Evolutionary conservation across 2,329 filamentous ascomycete genomes (phyloP).

Genomic region (Bipolaris cookei): DNA sequence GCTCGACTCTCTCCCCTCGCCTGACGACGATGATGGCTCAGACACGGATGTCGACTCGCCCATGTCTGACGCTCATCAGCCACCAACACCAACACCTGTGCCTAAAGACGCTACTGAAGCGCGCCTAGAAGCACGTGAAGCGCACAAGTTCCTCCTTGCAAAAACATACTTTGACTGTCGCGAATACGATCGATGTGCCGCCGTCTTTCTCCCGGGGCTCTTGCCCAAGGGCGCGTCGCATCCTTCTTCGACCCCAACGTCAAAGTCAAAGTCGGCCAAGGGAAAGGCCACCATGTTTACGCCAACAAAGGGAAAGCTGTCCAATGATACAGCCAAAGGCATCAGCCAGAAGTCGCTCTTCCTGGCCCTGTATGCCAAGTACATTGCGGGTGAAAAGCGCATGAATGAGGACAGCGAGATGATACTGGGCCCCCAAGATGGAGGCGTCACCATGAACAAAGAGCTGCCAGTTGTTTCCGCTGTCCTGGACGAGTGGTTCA

Average conservation of each 20-base stretch:
- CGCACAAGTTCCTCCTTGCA: conserved; percentile 84
- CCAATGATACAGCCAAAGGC: conserved; percentile 50
- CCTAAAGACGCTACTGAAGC: conserved; percentile 73
- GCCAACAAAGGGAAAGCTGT: conserved; percentile 44
- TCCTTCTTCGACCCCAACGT: conserved; percentile 49
- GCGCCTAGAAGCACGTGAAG: conserved; percentile 76
- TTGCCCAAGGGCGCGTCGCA: conserved; percentile 70
- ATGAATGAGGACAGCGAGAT: conserved; percentile 97
- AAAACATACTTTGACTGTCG: conserved; percentile 95
- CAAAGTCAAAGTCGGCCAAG: conserved; percentile 56
- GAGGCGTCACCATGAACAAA: conserved; percentile 82
- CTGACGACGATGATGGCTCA: conserved; percentile 62
- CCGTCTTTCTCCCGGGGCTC: conserved; percentile 84
- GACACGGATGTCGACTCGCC: conserved; percentile 66
- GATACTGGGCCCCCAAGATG: conserved; percentile 91
- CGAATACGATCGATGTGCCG: conserved; percentile 91
- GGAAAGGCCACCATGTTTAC: conserved; percentile 61
- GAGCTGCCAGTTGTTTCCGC: conserved; percentile 78
- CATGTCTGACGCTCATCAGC: conserved; percentile 61
- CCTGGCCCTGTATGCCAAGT: conserved; percentile 88
- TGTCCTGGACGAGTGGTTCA: conserved; percentile 82
- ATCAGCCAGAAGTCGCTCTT: conserved; percentile 93
- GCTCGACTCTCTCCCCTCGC: conserved; percentile 75
- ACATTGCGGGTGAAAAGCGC: conserved; percentile 91
- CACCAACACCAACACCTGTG: conserved; percentile 54